These are phyloP conservation scores for Dictyostelium citrinum DNA, from an alignment of 78 protist species.

Conservation along the genomic window DNA sequence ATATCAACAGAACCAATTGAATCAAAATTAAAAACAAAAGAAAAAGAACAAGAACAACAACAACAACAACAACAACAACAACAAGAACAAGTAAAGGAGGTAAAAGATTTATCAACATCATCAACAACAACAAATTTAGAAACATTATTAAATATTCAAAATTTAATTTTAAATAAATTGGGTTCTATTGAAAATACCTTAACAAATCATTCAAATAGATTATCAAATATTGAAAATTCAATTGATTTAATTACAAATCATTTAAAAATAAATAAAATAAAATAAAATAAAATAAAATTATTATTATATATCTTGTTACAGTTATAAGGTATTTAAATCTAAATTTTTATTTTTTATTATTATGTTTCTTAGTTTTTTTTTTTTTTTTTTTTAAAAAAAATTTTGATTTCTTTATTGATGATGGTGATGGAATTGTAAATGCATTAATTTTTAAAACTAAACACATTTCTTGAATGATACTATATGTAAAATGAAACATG, in stretches of 20 bases:
- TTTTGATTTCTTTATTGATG: not conserved
- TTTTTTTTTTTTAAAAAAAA: not conserved
- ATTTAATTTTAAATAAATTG: not conserved
- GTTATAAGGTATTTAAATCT: not conserved
- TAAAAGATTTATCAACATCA: too few species aligned
- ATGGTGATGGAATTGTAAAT: conserved; percentile 39
- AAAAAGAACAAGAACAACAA: not conserved
- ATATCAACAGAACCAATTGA: not conserved
- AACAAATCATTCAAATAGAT: not conserved
- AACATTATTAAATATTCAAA: not conserved
- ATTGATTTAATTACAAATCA: not conserved
- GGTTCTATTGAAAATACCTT: not conserved
- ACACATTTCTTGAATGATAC: conserved; percentile 60
- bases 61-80: not conserved
- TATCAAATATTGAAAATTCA: not conserved
- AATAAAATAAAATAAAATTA: not conserved
- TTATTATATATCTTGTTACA: not conserved
- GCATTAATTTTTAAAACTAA: conserved; percentile 28
- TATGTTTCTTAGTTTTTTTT: not conserved
- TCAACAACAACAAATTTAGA: not conserved
- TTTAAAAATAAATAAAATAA: not conserved
- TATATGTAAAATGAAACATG: conserved; percentile 14
- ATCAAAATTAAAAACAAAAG: not conserved
- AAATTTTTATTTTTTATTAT: not conserved
- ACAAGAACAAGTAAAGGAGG: not conserved